These are phyloP conservation scores for Podospora fimiseda DNA, from an alignment of 495 filamentous ascomycete species.

Conservation along the genomic window DNA sequence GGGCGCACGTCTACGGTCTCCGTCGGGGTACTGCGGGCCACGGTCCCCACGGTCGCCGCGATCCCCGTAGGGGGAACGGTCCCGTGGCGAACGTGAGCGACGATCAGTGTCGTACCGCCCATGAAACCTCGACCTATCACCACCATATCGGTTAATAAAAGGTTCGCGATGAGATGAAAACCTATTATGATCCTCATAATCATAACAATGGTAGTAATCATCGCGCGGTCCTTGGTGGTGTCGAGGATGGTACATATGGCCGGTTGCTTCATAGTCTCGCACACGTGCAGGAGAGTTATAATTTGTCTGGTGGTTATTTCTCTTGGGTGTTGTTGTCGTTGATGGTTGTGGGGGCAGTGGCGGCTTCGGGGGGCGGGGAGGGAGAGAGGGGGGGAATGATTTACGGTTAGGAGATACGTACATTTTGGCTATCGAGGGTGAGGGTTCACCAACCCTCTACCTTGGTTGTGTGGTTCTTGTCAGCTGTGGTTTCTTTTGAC, in stretches of 20 bases:
- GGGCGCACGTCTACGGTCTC: conserved; percentile 42
- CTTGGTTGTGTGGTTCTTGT: not conserved
- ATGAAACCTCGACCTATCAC: conserved; percentile 40
- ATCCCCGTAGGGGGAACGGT: conserved; percentile 52
- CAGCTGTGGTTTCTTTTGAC: not conserved
- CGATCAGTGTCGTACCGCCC: conserved; percentile 43
- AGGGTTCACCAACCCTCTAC: not conserved
- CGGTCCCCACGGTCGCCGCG: conserved; percentile 28
- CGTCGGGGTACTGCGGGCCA: conserved; percentile 40
- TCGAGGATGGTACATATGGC: not conserved
- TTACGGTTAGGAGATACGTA: not conserved
- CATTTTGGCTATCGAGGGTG: not conserved
- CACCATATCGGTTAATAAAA: conserved; percentile 16
- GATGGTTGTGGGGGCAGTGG: not conserved
- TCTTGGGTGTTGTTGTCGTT: not conserved
- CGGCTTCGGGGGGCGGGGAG: not conserved
- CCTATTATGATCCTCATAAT: not conserved
- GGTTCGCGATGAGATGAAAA: not conserved
- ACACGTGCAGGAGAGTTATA: too few species aligned
- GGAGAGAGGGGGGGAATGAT: not conserved
- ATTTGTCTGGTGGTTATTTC: too few species aligned
- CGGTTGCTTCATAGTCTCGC: too few species aligned
- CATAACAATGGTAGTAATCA: not conserved
- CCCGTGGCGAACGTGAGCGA: conserved; percentile 48
- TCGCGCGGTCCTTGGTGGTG: not conserved